A percentile compares a stretch with the other conserved stretches of the same genome.
These are phyloP conservation scores for Arthrobotrys entomopaga DNA, from an alignment of 2,329 filamentous ascomycete species.

Conservation along the genomic window DNA sequence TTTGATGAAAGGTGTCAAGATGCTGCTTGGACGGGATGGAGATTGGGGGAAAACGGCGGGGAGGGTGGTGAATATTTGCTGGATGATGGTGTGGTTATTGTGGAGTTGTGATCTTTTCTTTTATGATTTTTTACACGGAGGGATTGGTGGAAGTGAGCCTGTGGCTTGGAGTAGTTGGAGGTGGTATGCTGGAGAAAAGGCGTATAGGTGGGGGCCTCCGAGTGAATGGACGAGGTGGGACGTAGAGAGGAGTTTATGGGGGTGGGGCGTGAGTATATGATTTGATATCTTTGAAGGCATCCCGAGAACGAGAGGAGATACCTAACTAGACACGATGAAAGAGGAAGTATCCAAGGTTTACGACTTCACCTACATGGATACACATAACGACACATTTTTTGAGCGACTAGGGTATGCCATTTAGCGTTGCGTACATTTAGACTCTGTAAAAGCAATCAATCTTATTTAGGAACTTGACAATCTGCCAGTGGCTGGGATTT, in stretches of 20 bases:
- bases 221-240: constrained; percentile 44
- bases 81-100: constrained; percentile 38
- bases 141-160: constrained; percentile 32
- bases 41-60: constrained; percentile 17
- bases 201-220: constrained; percentile 33
- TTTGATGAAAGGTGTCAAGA: constrained; percentile 19
- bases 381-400: too few species aligned
- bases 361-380: too few species aligned
- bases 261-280: constrained; percentile 42
- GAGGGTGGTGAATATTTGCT: constrained; percentile 12
- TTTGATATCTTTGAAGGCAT: neutral
- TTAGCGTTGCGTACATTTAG: too few species aligned
- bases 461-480: too few species aligned
- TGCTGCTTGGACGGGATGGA: neutral
- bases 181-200: constrained; percentile 28
- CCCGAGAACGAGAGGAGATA: too few species aligned
- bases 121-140: constrained; percentile 41
- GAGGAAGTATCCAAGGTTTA: too few species aligned
- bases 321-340: too few species aligned
- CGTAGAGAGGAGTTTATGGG: constrained; percentile 20
- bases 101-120: constrained; percentile 50
- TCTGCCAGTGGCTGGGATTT: too few species aligned
- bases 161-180: constrained; percentile 50
- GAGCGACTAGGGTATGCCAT: too few species aligned
- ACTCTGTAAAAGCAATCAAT: too few species aligned